Evolutionary conservation across 1,284 basidiomycete genomes (phyloP).

Genomic region (Neonothopanus nambi): DNA sequence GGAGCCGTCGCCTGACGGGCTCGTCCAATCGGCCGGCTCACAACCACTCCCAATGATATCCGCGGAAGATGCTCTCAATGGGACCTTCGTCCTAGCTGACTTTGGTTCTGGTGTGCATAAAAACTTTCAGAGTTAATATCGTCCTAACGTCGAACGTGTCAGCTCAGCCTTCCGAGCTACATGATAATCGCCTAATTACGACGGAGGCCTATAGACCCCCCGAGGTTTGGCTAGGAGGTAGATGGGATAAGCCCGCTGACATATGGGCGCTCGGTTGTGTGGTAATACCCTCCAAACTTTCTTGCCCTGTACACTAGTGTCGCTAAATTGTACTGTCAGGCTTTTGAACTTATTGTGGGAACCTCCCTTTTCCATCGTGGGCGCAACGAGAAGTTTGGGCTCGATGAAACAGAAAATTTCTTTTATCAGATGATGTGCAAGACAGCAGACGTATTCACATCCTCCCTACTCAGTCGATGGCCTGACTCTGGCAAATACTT

Average conservation of each 20-base stretch:
- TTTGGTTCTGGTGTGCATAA: slow-evolving; percentile 28
- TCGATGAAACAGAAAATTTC: no score
- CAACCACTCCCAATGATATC: slow-evolving; percentile 30
- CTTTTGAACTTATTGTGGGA: no score
- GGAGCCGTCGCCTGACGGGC: slow-evolving; percentile 23
- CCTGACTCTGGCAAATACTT: no score
- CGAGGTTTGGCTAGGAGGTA: slow-evolving; percentile 27
- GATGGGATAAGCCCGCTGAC: slow-evolving; percentile 31
- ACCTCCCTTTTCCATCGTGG: no score
- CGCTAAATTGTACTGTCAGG: no score
- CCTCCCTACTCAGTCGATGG: no score
- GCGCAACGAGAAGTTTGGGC: no score
- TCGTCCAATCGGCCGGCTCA: slow-evolving; percentile 28
- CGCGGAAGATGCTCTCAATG: slow-evolving; percentile 21
- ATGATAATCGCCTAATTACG: slow-evolving; percentile 21
- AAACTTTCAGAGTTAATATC: not conserved
- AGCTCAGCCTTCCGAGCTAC: slow-evolving; percentile 21
- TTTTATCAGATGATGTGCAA: no score
- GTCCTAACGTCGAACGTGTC: not conserved
- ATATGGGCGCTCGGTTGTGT: slow-evolving; percentile 36
- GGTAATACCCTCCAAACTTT: no score
- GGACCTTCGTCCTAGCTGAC: slow-evolving; percentile 28
- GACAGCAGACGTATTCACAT: no score
- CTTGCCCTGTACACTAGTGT: no score
- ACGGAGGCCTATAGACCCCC: slow-evolving; percentile 26